Conservation (phyloP, 2,329 filamentous ascomycete species). For the Emergomyces orientalis region DNA sequence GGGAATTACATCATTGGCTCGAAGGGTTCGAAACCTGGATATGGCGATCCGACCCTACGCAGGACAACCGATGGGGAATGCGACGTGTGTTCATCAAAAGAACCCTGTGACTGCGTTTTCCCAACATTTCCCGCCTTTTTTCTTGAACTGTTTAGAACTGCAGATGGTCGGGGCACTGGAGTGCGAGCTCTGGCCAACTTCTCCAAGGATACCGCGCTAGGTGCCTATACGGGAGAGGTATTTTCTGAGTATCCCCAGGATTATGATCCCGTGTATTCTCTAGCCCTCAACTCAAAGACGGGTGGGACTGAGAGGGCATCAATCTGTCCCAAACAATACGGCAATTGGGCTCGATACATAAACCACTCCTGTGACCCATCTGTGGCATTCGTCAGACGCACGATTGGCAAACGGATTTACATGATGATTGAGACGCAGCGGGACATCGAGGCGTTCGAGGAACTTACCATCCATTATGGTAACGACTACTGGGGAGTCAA, state of each 20-base stretch:
- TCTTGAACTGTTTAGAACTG: conserved; percentile 25
- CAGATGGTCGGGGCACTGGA: conserved; percentile 20
- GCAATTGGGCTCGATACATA: conserved; percentile 30
- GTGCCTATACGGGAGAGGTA: conserved; percentile 22
- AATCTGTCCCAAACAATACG: conserved; percentile 18
- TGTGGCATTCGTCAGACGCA: conserved; percentile 15
- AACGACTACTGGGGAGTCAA: neutral
- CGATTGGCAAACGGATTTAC: conserved; percentile 18
- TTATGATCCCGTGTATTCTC: conserved; percentile 17
- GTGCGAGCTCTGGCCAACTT: conserved; percentile 24
- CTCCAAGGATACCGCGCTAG: conserved; percentile 20
- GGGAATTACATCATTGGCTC: neutral
- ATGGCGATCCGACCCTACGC: neutral
- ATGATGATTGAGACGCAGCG: conserved; percentile 19
- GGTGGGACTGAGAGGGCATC: neutral
- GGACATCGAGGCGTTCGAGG: conserved; percentile 26
- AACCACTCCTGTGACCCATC: conserved; percentile 29
- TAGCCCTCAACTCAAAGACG: neutral
- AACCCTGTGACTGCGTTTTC: conserved; percentile 18
- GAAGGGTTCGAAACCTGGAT: neutral
- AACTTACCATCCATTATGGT: conserved; percentile 29
- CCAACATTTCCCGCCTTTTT: conserved; percentile 15
- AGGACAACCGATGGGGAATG: conserved; percentile 16
- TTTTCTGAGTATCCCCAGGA: conserved; percentile 4
- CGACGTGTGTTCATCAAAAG: conserved; percentile 14